These are phyloP conservation scores for Suillus americanus DNA, from an alignment of 768 basidiomycete genomes.

Conservation along the genomic window DNA sequence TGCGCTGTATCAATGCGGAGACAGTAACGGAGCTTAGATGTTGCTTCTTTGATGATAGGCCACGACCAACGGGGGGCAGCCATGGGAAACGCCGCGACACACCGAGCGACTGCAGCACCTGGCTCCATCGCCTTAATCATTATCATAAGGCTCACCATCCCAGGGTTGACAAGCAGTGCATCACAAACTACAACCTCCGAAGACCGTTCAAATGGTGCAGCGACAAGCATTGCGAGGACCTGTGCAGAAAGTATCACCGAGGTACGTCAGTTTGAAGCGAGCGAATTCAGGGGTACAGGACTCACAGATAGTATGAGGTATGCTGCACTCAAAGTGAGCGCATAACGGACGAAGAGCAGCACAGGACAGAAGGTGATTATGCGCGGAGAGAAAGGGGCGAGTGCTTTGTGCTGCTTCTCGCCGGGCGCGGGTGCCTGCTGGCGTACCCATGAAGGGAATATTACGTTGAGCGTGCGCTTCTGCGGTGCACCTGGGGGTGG, in stretches of 20 bases:
- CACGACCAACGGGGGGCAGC: not conserved
- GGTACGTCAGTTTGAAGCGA: not conserved
- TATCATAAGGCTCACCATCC: not conserved
- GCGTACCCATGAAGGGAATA: not conserved
- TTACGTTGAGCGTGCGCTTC: not conserved
- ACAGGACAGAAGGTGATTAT: constrained; percentile 2
- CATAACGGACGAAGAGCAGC: not conserved
- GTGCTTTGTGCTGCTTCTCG: not conserved
- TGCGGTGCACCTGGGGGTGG: not conserved
- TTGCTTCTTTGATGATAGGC: not conserved
- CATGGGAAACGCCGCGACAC: not conserved
- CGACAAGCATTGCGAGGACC: not conserved
- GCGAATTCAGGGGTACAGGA: not conserved
- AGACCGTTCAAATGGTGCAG: not conserved
- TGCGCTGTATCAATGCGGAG: not conserved
- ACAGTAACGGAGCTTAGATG: not conserved
- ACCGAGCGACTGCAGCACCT: not conserved
- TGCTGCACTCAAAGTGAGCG: not conserved
- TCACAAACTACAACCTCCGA: not conserved
- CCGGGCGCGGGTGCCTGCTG: not conserved
- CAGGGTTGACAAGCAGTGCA: not conserved
- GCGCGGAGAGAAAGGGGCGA: not conserved
- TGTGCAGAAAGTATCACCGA: not conserved
- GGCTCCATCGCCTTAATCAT: not conserved
- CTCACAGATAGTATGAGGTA: constrained; percentile 2